phyloP scores from a whole-genome alignment of 805 yeast species.

The Isabelozyma rhagii region DNA sequence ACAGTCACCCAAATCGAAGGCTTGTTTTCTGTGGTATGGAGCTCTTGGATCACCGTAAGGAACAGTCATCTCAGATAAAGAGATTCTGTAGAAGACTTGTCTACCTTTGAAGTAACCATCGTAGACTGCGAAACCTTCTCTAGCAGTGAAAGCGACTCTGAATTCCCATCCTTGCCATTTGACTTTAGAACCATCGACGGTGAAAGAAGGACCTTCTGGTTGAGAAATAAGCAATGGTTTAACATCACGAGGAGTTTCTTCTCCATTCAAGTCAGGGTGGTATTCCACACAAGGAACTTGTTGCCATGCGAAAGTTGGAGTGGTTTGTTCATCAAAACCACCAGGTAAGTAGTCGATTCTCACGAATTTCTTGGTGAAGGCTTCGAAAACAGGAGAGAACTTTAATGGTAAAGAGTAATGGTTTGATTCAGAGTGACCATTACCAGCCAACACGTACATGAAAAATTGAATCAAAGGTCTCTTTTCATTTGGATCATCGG shows the following conservation, averaged over 20 bases:
- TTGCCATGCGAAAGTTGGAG: conserved; percentile 60
- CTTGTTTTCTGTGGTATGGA: conserved; percentile 83
- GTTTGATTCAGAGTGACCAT: conserved; percentile 66
- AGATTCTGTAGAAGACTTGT: conserved; percentile 67
- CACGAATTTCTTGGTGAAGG: conserved; percentile 54
- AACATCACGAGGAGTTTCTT: conserved; percentile 47
- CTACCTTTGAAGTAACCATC: conserved; percentile 75
- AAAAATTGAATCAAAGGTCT: conserved; percentile 69
- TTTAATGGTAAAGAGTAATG: conserved; percentile 73
- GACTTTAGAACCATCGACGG: conserved; percentile 56
- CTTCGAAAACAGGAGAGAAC: conserved; percentile 71
- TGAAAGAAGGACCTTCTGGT: conserved; percentile 79
- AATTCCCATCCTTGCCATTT: conserved; percentile 86
- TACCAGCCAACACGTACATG: conserved; percentile 66
- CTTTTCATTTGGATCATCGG: conserved; percentile 59
- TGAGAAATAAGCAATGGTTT: conserved; percentile 69
- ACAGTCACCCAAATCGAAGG: conserved; percentile 82
- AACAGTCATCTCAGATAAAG: conserved; percentile 82
- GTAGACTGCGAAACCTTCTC: conserved; percentile 79
- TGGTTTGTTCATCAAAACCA: conserved; percentile 60
- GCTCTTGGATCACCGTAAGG: conserved; percentile 82
- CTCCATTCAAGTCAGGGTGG: conserved; percentile 67
- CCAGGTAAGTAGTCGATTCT: conserved; percentile 74
- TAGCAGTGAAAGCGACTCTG: conserved; percentile 62
- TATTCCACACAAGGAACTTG: conserved; percentile 63